These are phyloP conservation scores for Puccinia coronata DNA, from an alignment of 1,284 basidiomycete species.

Conservation along the genomic window DNA sequence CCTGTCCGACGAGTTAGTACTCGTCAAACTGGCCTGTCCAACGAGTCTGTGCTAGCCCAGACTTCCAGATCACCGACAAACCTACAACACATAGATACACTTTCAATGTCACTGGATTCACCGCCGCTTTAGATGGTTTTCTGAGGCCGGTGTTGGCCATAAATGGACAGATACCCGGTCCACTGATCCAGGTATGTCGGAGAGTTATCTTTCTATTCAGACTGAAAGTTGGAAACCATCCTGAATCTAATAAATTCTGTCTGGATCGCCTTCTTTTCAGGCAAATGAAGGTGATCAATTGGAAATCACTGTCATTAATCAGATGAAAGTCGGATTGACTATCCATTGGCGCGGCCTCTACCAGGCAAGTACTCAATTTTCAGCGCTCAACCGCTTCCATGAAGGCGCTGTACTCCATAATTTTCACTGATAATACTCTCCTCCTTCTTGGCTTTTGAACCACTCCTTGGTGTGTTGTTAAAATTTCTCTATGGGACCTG, in stretches of 20 bases:
- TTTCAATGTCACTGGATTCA: constrained; percentile 52
- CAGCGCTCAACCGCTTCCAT: background rate
- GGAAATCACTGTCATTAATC: constrained; percentile 62
- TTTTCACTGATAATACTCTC: background rate
- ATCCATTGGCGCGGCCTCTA: constrained; percentile 63
- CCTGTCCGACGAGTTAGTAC: too few relatives aligned
- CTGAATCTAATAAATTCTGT: too few relatives aligned
- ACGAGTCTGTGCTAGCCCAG: too few relatives aligned
- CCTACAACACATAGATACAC: constrained; percentile 53
- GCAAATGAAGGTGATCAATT: constrained; percentile 59
- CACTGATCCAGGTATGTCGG: constrained; percentile 60
- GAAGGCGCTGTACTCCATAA: background rate
- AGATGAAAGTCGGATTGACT: constrained; percentile 58
- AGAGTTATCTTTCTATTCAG: background rate
- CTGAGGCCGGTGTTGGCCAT: constrained; percentile 62
- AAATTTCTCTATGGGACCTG: background rate
- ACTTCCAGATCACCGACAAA: constrained; percentile 52
- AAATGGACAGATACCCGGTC: constrained; percentile 64
- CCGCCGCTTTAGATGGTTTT: constrained; percentile 59
- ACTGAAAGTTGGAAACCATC: background rate
- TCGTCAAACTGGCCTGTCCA: too few relatives aligned
- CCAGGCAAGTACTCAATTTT: constrained; percentile 57
- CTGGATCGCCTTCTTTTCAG: background rate
- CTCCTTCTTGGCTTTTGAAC: background rate
- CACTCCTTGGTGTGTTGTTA: background rate